Conservation (phyloP, 139 green algal species). For the Chlorella vulgaris region DNA sequence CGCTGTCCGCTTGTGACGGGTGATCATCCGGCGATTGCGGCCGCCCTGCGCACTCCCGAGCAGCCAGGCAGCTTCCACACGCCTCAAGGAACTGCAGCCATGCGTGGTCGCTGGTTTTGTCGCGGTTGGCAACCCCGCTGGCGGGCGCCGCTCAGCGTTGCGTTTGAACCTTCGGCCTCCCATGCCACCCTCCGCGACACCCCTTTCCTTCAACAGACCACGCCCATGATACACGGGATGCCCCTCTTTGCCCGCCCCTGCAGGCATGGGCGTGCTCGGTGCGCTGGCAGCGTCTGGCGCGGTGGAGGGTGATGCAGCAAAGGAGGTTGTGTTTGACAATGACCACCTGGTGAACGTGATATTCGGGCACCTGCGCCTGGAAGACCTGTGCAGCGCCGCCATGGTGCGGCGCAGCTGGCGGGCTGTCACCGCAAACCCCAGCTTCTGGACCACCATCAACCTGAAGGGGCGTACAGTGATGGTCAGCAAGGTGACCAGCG, state of each 20-base stretch:
- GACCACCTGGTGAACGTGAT: constrained; percentile 23
- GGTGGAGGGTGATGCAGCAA: not conserved
- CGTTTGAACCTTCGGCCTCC: not conserved
- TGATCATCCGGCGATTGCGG: no score
- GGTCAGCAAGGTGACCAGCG: constrained; percentile 31
- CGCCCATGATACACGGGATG: no score
- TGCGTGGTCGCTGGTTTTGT: no score
- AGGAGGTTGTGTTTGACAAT: constrained; percentile 3
- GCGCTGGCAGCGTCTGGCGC: not conserved
- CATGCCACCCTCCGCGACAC: not conserved
- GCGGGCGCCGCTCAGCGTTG: not conserved
- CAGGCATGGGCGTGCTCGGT: not conserved
- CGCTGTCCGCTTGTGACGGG: no score
- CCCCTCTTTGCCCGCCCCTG: not conserved
- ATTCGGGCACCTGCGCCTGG: constrained; percentile 18
- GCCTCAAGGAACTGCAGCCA: no score
- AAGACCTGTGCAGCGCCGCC: constrained; percentile 32
- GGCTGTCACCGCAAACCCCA: constrained; percentile 20
- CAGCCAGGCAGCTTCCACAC: no score
- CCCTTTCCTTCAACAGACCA: no score
- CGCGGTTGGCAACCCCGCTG: no score
- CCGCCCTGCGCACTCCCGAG: no score
- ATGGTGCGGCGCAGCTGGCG: constrained; percentile 26
- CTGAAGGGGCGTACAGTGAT: constrained; percentile 7
- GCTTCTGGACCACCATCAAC: constrained; percentile 31